A percentile compares a stretch with the other conserved stretches of the same genome.
Evolutionary conservation across 148 eudicot species (phyloP).

Genomic region (Rhododendron kiyosumense): DNA sequence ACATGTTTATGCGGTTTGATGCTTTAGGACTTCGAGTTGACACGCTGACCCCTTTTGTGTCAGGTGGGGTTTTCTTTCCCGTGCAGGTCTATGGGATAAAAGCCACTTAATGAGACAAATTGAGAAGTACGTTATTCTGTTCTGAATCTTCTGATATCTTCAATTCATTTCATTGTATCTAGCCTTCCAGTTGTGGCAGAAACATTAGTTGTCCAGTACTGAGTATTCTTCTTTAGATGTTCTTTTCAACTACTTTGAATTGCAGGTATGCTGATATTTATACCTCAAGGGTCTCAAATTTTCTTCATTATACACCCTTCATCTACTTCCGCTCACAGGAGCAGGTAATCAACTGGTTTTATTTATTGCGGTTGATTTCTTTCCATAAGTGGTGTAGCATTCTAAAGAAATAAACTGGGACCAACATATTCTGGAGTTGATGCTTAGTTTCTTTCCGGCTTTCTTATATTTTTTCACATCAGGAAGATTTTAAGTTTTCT

Average conservation of each 20-base stretch:
- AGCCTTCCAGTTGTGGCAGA: neutral
- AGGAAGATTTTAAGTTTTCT: neutral
- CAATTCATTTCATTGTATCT: neutral
- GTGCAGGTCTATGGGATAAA: constrained; percentile 98
- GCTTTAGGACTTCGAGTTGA: constrained; percentile 11
- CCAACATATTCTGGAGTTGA: neutral
- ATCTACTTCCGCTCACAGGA: constrained; percentile 96
- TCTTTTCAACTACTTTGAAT: neutral
- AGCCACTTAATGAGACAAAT: constrained; percentile 98
- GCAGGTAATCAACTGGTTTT: constrained; percentile 46
- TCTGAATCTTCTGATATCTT: neutral
- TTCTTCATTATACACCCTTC: constrained; percentile 91
- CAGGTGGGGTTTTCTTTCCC: constrained; percentile 98
- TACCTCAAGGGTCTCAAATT: constrained; percentile 96
- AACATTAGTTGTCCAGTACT: neutral
- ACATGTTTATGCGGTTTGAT: neutral
- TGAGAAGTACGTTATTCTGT: constrained; percentile 61
- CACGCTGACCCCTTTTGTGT: constrained; percentile 10
- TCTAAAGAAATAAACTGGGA: neutral
- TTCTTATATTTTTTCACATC: neutral
- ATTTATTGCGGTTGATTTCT: neutral
- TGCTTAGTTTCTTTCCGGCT: neutral
- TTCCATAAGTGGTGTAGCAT: neutral
- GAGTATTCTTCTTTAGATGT: neutral
- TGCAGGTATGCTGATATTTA: constrained; percentile 96